Conservation (phyloP, 2,329 filamentous ascomycete species). For the Aspergillus transmontanensis region DNA sequence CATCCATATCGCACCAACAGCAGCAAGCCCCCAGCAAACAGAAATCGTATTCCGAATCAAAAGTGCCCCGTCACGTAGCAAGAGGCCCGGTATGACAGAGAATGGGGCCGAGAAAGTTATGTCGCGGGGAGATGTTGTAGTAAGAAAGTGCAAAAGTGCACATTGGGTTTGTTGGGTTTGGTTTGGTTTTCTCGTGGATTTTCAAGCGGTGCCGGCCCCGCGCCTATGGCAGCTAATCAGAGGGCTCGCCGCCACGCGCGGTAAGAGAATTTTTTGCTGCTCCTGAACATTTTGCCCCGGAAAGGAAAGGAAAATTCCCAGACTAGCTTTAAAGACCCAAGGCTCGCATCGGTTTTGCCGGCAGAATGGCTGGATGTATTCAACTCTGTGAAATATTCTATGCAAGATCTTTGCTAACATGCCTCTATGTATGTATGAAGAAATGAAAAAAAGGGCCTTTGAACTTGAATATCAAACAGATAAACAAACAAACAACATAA, state of each 20-base stretch:
- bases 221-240: conserved; percentile 30
- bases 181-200: conserved; percentile 27
- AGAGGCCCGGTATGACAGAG: conserved; percentile 15
- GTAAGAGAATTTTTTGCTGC: conserved; percentile 25
- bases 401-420: background rate
- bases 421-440: background rate
- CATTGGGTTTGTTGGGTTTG: conserved; percentile 27
- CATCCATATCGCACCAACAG: conserved; percentile 57
- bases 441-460: background rate
- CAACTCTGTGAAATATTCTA: background rate
- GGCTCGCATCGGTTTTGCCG: background rate
- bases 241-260: conserved; percentile 26
- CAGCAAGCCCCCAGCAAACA: conserved; percentile 33
- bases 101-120: conserved; percentile 7
- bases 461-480: background rate
- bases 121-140: conserved; percentile 14
- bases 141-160: conserved; percentile 19
- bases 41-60: conserved; percentile 29
- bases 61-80: conserved; percentile 26
- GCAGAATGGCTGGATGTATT: background rate
- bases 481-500: background rate
- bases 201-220: conserved; percentile 28
- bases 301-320: conserved; percentile 3
- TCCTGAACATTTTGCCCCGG: conserved; percentile 10
- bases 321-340: background rate